Conservation (phyloP, 1,284 basidiomycete genomes). For the Ceratobasidium theobromae region DNA sequence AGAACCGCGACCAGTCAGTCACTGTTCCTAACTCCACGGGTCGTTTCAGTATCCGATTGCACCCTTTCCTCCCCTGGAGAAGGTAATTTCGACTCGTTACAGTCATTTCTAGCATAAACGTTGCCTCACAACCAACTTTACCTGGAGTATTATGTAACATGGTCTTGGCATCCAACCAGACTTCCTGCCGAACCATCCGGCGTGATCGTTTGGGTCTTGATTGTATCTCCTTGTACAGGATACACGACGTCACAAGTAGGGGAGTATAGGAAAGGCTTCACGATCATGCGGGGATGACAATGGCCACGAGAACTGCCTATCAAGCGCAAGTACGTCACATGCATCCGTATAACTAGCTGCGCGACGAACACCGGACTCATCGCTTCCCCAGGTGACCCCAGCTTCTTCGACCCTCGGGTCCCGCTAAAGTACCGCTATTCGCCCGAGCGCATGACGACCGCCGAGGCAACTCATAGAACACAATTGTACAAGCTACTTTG, state of each 20-base stretch:
- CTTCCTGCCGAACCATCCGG: not conserved
- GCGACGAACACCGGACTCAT: not conserved
- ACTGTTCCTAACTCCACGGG: not conserved
- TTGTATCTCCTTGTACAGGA: not conserved
- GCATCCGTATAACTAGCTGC: not conserved
- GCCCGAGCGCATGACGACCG: slow-evolving; percentile 12
- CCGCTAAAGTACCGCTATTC: slow-evolving; percentile 24
- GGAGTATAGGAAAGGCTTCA: not conserved
- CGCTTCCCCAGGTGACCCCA: not conserved
- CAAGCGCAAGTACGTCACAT: slow-evolving; percentile 14
- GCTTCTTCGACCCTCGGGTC: slow-evolving; percentile 2
- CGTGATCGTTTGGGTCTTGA: no score
- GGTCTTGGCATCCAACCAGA: not conserved
- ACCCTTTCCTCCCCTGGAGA: not conserved
- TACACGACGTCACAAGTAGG: slow-evolving; percentile 1
- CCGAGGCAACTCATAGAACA: not conserved
- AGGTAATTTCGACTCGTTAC: not conserved
- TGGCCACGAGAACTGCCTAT: not conserved
- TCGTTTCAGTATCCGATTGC: not conserved
- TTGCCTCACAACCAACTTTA: not conserved
- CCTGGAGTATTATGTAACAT: not conserved
- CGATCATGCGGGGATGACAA: not conserved
- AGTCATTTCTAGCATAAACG: not conserved
- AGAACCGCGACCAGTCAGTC: not conserved
- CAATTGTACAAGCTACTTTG: not conserved